phyloP scores from a whole-genome alignment of 2,329 filamentous ascomycete genomes.

The Venturia asperata region DNA sequence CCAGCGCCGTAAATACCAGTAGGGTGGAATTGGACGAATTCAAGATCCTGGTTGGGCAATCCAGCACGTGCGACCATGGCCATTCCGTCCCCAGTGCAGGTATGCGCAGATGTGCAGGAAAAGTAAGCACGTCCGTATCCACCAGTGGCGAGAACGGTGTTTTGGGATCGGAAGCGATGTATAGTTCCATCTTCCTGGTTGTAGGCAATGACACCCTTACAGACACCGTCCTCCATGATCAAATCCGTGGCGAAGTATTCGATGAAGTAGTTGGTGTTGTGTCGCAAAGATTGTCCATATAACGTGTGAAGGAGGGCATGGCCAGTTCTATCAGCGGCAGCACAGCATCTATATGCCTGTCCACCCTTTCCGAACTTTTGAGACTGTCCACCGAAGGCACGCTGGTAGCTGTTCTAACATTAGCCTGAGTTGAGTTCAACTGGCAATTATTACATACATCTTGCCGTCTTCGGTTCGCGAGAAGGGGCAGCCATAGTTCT shows the following conservation, averaged over 20 bases:
- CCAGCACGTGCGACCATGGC: conserved; percentile 98
- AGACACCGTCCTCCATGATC: conserved; percentile 95
- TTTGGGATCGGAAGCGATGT: conserved; percentile 91
- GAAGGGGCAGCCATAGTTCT: conserved; percentile 97
- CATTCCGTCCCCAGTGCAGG: conserved; percentile 98
- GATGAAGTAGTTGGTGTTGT: conserved; percentile 99
- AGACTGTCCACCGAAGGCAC: conserved; percentile 96
- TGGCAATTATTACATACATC: conserved; percentile 54
- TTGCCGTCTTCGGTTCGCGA: conserved; percentile 92
- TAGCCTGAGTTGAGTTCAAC: background rate
- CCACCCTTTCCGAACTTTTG: conserved; percentile 94
- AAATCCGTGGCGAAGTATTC: conserved; percentile 97
- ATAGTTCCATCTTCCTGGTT: conserved; percentile 98
- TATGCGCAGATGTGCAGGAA: conserved; percentile 95
- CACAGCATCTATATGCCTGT: conserved; percentile 95
- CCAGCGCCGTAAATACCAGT: conserved; percentile 98
- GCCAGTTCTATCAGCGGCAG: conserved; percentile 91
- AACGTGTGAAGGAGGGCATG: conserved; percentile 97
- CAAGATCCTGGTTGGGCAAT: conserved; percentile 96
- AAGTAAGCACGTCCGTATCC: conserved; percentile 98
- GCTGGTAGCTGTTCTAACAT: conserved; percentile 64
- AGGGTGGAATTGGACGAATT: conserved; percentile 99
- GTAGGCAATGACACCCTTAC: conserved; percentile 93
- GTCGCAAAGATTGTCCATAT: conserved; percentile 90
- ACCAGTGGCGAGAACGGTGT: conserved; percentile 94